Evolutionary conservation across 2,329 filamentous ascomycete genomes (phyloP), one percentile per base, ranked within the genome.

Genomic region (Sporothrix brunneoviolacea): DNA sequence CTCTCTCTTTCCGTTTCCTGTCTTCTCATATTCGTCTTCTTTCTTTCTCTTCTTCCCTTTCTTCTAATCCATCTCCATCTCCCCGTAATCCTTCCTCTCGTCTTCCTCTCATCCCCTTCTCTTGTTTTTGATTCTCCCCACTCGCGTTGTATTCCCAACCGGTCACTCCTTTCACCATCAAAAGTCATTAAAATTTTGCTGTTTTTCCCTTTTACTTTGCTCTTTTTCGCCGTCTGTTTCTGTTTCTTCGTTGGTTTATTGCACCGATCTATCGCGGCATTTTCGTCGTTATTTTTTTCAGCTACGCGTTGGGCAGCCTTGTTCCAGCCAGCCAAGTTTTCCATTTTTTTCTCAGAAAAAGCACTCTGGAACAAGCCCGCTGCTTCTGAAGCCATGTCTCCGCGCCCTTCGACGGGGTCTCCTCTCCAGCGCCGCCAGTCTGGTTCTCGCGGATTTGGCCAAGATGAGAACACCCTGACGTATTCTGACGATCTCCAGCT

Each of bases 391-490:
- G 62, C 54, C 52, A 75, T 74, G 71, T 70, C 70, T 60, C 60
- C 63, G 53, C 60, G 58, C 54, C 59, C 60, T 36, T 66, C 68
- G 22, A 67, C 67, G 21, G 71, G 69, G 40, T 74, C 73, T 45
- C 71, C 72, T 16, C 63, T 59, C 45, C 60, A 68, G 48, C 67
- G 66, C 53, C 70, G 65, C 24, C 53, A 62, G 24, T 60, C 61
- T 9, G 57, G 60, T 16, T 57, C 63, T 55, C 68, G 65, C 59
- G 65, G 58, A 38, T 53, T 56, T 33, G 57, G 59, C 7, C 61
- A 63, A 52, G 64, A 69, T 52, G 68, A 71, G 55, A 70, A 70
- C 46, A 46, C 61, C 40, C 13, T 28, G n/a, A 67, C 61, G 55
- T 56, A 63, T 43, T 63, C 66, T 37, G 69, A 70, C 52, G 69